These are phyloP conservation scores for Annulohypoxylon nitens DNA, from an alignment of 495 filamentous ascomycete genomes.

Conservation along the genomic window DNA sequence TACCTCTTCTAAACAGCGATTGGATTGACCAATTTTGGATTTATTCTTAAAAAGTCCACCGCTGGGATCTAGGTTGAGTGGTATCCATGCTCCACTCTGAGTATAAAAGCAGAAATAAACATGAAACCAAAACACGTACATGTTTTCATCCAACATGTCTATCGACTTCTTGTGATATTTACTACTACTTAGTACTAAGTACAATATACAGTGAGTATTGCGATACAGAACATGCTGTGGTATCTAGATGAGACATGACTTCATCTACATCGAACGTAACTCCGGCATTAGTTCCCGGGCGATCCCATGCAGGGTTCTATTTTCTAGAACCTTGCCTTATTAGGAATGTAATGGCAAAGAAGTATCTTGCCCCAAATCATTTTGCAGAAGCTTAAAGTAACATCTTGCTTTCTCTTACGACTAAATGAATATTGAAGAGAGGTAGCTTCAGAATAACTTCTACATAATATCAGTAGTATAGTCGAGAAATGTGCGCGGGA, in stretches of 20 bases:
- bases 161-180: not conserved
- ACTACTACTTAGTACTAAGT: too few relatives aligned
- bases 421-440: not conserved
- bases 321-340: slow-evolving; percentile 34
- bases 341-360: not conserved
- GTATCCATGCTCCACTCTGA: slow-evolving; percentile 20
- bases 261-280: not conserved
- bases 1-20: not conserved
- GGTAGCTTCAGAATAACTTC: not conserved
- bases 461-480: not conserved
- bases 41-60: not conserved
- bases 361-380: not conserved
- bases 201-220: too few relatives aligned
- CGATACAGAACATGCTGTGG: not conserved
- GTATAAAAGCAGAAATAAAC: slow-evolving; percentile 3
- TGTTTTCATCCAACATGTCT: not conserved
- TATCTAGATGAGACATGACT: slow-evolving; percentile 4
- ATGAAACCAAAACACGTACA: not conserved
- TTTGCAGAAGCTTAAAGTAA: not conserved
- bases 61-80: not conserved
- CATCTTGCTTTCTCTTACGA: not conserved
- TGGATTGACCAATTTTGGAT: not conserved
- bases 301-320: slow-evolving; percentile 33
- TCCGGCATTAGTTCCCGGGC: slow-evolving; percentile 6
- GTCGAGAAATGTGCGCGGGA: not conserved